Evolutionary conservation across 2,329 filamentous ascomycete species (phyloP).

Genomic region (Zymoseptoria tritici): DNA sequence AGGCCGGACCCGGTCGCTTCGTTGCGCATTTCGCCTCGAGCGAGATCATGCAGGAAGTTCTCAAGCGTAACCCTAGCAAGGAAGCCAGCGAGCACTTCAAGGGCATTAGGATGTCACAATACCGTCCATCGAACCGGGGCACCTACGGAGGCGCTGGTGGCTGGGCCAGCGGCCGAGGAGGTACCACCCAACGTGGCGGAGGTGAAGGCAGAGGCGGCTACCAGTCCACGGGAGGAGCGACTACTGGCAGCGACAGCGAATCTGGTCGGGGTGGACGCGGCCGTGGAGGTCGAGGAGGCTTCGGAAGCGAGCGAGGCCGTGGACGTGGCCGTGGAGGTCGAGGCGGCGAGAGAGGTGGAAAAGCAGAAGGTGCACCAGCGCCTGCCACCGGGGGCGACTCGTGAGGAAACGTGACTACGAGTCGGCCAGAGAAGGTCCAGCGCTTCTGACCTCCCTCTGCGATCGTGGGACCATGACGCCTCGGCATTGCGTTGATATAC

Average conservation of each 20-base stretch:
- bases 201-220: constrained; percentile 26
- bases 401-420: constrained; percentile 10
- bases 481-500: constrained; percentile 13
- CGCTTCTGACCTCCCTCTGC: not conserved
- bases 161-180: constrained; percentile 60
- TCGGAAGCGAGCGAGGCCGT: constrained; percentile 50
- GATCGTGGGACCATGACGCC: not conserved
- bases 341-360: constrained; percentile 27
- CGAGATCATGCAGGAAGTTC: constrained; percentile 73
- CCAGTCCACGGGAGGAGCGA: constrained; percentile 28
- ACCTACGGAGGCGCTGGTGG: constrained; percentile 45
- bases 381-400: constrained; percentile 24
- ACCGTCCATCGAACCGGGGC: constrained; percentile 54
- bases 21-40: constrained; percentile 75
- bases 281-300: constrained; percentile 35
- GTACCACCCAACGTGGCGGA: constrained; percentile 54
- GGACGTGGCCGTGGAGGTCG: constrained; percentile 41
- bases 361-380: constrained; percentile 16
- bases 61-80: constrained; percentile 69
- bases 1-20: constrained; percentile 72
- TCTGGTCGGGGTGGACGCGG: constrained; percentile 54
- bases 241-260: constrained; percentile 58
- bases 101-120: constrained; percentile 37
- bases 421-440: not conserved
- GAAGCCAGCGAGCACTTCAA: constrained; percentile 55